A percentile compares a stretch with the other conserved stretches of the same genome.
These are phyloP conservation scores for Mixia osmundae DNA, from an alignment of 1,284 basidiomycete species.

Conservation along the genomic window DNA sequence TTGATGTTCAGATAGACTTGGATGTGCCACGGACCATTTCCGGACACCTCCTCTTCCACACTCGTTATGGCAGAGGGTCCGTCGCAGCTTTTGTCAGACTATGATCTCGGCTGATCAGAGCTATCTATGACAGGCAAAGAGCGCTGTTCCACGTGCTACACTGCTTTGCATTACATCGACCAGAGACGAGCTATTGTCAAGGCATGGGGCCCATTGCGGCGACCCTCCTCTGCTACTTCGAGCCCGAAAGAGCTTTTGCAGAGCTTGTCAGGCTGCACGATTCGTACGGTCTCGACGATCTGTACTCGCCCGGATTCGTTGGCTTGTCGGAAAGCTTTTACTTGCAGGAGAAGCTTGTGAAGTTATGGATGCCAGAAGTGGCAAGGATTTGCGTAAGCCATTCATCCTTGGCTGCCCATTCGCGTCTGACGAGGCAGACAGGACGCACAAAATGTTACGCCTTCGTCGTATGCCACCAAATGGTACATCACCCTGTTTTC, in stretches of 20 bases:
- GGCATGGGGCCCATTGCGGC: constrained; percentile 97
- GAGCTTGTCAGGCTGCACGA: not conserved
- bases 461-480: constrained; percentile 86
- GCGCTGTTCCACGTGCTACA: constrained; percentile 90
- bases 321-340: constrained; percentile 84
- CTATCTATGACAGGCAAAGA: too few species aligned
- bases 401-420: not conserved
- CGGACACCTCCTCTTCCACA: constrained; percentile 82
- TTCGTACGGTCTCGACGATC: not conserved
- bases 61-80: constrained; percentile 79
- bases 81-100: constrained; percentile 20
- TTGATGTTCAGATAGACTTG: constrained; percentile 93
- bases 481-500: constrained; percentile 93
- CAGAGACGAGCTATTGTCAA: constrained; percentile 81
- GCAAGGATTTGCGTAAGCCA: constrained; percentile 43
- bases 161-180: constrained; percentile 61
- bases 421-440: constrained; percentile 11
- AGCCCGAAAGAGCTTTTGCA: constrained; percentile 33
- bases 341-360: constrained; percentile 67
- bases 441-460: constrained; percentile 66
- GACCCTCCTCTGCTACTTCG: constrained; percentile 78
- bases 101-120: constrained; percentile 39
- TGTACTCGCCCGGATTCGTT: constrained; percentile 43
- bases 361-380: constrained; percentile 67
- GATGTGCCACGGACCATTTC: constrained; percentile 93